phyloP scores from a whole-genome alignment of 2,329 filamentous ascomycete species.

The Epichloe scottii region DNA sequence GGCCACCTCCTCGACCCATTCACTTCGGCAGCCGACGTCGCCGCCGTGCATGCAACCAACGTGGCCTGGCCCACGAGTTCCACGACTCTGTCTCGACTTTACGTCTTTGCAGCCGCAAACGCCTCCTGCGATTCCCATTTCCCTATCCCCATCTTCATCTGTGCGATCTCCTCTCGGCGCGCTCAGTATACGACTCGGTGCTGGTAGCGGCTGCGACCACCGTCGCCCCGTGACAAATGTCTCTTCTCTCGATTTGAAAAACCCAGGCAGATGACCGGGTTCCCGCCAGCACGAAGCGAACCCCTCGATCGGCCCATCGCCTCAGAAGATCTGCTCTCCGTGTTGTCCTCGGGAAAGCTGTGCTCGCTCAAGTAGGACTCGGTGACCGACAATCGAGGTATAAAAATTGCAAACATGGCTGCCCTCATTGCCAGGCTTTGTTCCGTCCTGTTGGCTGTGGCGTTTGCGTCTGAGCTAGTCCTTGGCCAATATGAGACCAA shows the following conservation, averaged over 20 bases:
- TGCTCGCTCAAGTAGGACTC: neutral
- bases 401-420: neutral
- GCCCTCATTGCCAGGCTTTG: neutral
- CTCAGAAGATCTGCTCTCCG: neutral
- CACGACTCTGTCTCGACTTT: neutral
- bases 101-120: neutral
- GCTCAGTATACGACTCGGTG: neutral
- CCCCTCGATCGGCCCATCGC: neutral
- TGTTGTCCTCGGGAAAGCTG: neutral
- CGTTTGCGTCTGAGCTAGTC: constrained; percentile 17
- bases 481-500: constrained; percentile 19
- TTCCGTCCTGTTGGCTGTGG: constrained; percentile 8
- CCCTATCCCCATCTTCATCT: neutral
- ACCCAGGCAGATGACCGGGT: constrained; percentile 1
- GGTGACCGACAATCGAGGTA: neutral
- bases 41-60: neutral
- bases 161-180: neutral
- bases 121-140: neutral
- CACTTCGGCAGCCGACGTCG: neutral
- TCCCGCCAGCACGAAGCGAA: neutral
- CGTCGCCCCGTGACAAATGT: constrained; percentile 1
- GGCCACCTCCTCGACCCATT: neutral
- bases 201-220: neutral
- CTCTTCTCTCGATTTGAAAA: constrained; percentile 1
- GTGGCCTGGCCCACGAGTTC: neutral